Evolutionary conservation across 768 basidiomycete genomes (phyloP), one percentile per base, ranked within the genome.

Genomic region (Leccinum olivaceopallidum): DNA sequence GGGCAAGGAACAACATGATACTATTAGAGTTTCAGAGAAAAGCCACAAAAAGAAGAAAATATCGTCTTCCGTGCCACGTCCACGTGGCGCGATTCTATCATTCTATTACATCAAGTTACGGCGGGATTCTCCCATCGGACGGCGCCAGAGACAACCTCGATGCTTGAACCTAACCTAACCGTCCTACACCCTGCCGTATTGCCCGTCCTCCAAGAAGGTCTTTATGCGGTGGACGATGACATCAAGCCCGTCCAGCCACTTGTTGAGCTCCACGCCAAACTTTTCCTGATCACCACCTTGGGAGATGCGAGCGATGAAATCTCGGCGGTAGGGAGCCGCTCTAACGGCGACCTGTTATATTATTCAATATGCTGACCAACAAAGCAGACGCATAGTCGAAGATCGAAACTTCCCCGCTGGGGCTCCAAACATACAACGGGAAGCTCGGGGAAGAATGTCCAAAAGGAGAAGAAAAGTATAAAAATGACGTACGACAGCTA

Each of bases 221-320:
- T 79, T 81, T 63, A 87, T 68, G 44, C 80, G 82, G 57, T 66
- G 68, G 18, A 83, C 83, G 52, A 90, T 78, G 34, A 60, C 69
- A 52, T 87, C 85, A n/a, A 92, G 77, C 0, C 82, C 88, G 1
- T 58, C 71, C 1, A 91, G 78, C 90, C 90, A 92, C 60, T 79
- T 81, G 9, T 67, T 69, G 22, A 92, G 76, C 67, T 86, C 87
- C 0, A 55, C 64, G 51, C 85, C 80, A 26, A 92, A 80, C 61
- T 83, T 84, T 62, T 86, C 85, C 28, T 73, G 55, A n/a, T 85
- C 81, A 5, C 80, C 85, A 12, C 87, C 88, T 69, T 90, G 83
- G 4, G 84, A 78, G 44, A 92, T 79, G 26, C 83, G 80, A 5
- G 75, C 69, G 63, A 85, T 86, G 67, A 92, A 92, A 56, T 87